phyloP scores from a whole-genome alignment of 306 rosid genomes.

The Fragaria iinumae region DNA sequence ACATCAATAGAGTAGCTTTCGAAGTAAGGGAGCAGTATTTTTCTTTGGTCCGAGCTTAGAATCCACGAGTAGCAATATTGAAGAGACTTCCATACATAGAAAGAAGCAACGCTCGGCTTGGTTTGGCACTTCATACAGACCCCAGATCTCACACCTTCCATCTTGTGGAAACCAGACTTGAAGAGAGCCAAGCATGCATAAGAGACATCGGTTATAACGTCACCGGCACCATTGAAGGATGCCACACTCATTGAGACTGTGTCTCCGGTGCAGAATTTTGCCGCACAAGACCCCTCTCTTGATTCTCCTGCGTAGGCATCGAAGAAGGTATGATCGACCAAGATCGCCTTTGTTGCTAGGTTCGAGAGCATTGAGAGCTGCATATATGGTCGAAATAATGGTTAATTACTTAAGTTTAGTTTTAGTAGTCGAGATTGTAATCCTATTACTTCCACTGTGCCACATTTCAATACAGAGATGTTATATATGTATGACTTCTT shows the following conservation, averaged over 20 bases:
- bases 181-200: conserved; percentile 58
- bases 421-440: neutral
- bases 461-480: neutral
- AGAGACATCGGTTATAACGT: conserved; percentile 43
- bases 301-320: conserved; percentile 75
- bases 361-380: conserved; percentile 63
- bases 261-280: conserved; percentile 58
- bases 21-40: conserved; percentile 55
- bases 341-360: conserved; percentile 52
- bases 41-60: conserved; percentile 44
- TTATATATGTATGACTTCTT: neutral
- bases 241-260: conserved; percentile 45
- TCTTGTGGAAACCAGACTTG: conserved; percentile 45
- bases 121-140: conserved; percentile 63
- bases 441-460: neutral
- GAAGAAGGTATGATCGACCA: conserved; percentile 59
- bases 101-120: conserved; percentile 44
- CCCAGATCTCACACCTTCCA: conserved; percentile 57
- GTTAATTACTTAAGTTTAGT: neutral
- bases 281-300: conserved; percentile 51
- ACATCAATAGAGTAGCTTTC: conserved; percentile 52
- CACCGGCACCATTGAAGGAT: conserved; percentile 19
- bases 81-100: conserved; percentile 72
- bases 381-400: conserved; percentile 16
- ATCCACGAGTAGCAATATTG: conserved; percentile 70